These are phyloP conservation scores for Apiospora phragmitis DNA, from an alignment of 2,329 filamentous ascomycete species.

Conservation along the genomic window DNA sequence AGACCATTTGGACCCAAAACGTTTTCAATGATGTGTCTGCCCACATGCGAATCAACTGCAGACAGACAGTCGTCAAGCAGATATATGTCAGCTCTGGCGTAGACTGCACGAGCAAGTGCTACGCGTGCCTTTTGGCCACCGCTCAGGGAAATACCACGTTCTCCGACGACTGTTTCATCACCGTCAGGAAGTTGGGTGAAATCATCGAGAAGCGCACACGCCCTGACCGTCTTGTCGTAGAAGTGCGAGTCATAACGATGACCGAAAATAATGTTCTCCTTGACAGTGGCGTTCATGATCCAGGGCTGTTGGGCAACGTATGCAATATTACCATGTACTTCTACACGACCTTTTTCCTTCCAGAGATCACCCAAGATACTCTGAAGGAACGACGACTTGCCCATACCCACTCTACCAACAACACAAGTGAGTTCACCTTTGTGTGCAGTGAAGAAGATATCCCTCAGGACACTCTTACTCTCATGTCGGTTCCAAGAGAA, in stretches of 20 bases:
- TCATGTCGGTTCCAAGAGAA: conserved; percentile 95
- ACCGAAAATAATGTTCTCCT: conserved; percentile 96
- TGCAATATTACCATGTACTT: conserved; percentile 78
- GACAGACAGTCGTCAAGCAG: conserved; percentile 92
- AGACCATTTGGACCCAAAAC: conserved; percentile 86
- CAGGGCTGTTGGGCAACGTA: conserved; percentile 93
- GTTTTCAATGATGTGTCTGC: conserved; percentile 90
- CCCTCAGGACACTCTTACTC: conserved; percentile 67
- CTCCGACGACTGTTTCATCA: conserved; percentile 94
- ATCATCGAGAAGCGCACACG: conserved; percentile 88
- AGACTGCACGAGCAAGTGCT: conserved; percentile 89
- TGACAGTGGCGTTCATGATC: conserved; percentile 97
- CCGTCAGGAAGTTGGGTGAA: conserved; percentile 92
- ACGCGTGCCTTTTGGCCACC: conserved; percentile 95
- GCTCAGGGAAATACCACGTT: conserved; percentile 93
- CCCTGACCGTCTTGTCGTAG: conserved; percentile 89
- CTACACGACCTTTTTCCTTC: conserved; percentile 82
- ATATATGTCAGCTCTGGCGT: conserved; percentile 95
- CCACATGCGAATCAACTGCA: conserved; percentile 97
- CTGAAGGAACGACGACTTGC: conserved; percentile 91
- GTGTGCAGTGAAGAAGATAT: conserved; percentile 84
- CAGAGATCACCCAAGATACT: conserved; percentile 87
- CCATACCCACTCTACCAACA: conserved; percentile 90
- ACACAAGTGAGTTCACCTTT: conserved; percentile 94
- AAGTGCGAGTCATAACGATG: conserved; percentile 92